Conservation (phyloP, 1,139 yeast species). For the Wickerhamomyces sp. region DNA sequence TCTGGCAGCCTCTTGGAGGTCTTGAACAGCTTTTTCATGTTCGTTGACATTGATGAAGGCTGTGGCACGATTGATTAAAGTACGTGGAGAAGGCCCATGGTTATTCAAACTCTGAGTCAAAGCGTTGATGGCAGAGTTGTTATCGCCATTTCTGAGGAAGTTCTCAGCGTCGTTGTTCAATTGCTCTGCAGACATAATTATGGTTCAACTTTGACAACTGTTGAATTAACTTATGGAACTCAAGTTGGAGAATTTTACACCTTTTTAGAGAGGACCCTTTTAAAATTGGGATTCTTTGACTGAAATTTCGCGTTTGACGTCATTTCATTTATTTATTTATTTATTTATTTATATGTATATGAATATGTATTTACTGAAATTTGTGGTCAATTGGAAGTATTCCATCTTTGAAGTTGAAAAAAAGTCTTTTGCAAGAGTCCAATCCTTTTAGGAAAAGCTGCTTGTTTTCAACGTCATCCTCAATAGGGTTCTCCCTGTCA, state of each 20-base stretch:
- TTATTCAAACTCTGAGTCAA: slow-evolving; percentile 10
- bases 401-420: neutral
- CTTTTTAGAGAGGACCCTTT: too few species aligned
- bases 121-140: slow-evolving; percentile 12
- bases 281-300: too few species aligned
- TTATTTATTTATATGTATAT: too few species aligned
- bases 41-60: slow-evolving; percentile 14
- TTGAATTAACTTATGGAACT: neutral
- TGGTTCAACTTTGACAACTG: neutral
- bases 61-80: slow-evolving; percentile 20
- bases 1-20: slow-evolving; percentile 18
- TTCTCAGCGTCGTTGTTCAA: slow-evolving; percentile 16
- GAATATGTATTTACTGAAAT: neutral
- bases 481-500: slow-evolving; percentile 1
- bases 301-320: too few species aligned
- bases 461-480: neutral
- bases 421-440: neutral
- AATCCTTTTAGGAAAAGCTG: neutral
- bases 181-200: slow-evolving; percentile 9
- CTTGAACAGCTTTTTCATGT: slow-evolving; percentile 19
- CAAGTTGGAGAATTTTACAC: too few species aligned
- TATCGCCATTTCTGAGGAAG: slow-evolving; percentile 11
- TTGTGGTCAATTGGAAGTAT: neutral
- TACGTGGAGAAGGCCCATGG: slow-evolving; percentile 15
- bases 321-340: too few species aligned